Evolutionary conservation across 2,329 filamentous ascomycete species (phyloP).

Genomic region (Fusarium metavorans): DNA sequence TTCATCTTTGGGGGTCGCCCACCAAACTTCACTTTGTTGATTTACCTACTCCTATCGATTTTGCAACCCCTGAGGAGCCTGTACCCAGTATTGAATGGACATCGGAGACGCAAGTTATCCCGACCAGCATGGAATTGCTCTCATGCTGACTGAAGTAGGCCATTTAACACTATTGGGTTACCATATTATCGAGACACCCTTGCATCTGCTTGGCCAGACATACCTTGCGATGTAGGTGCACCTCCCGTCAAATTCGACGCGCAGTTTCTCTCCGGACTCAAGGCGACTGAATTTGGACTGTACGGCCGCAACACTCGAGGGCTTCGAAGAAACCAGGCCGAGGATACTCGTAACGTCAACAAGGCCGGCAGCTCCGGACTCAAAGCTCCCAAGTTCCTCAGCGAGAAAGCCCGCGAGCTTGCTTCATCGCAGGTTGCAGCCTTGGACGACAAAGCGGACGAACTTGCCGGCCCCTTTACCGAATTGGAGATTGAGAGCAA

Average conservation of each 20-base stretch:
- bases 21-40: conserved; percentile 90
- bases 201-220: conserved; percentile 90
- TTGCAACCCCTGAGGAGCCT: conserved; percentile 74
- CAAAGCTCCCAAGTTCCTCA: conserved; percentile 90
- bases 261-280: conserved; percentile 75
- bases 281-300: conserved; percentile 78
- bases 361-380: conserved; percentile 70
- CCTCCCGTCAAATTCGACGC: conserved; percentile 82
- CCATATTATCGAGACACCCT: conserved; percentile 92
- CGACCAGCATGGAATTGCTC: too few relatives aligned
- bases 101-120: conserved; percentile 70
- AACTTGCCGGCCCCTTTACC: conserved; percentile 74
- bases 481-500: conserved; percentile 78
- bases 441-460: conserved; percentile 61
- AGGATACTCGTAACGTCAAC: conserved; percentile 76
- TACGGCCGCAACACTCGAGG: conserved; percentile 83
- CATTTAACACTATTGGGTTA: conserved; percentile 88
- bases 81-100: conserved; percentile 75
- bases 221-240: conserved; percentile 86
- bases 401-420: conserved; percentile 86
- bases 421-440: conserved; percentile 58
- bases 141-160: conserved; percentile 58
- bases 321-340: conserved; percentile 82
- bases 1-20: conserved; percentile 91
- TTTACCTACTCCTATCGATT: conserved; percentile 80